These are phyloP conservation scores for Apiotrichum gracile DNA, from an alignment of 1,284 basidiomycete genomes.

Conservation along the genomic window DNA sequence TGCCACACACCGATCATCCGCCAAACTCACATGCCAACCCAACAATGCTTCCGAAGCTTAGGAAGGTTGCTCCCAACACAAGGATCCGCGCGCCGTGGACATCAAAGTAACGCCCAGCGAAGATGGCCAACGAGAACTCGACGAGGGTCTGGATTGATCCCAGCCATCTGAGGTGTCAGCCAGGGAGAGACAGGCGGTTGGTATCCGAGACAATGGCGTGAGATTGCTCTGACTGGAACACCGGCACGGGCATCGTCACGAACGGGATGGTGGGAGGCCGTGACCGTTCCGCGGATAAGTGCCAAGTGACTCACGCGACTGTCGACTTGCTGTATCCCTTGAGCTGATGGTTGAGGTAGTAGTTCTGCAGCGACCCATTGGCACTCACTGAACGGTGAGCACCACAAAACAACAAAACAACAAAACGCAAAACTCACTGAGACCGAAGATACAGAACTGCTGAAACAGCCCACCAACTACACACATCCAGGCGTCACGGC, in stretches of 20 bases:
- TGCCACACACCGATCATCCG: too few relatives aligned
- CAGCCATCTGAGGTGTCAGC: slow-evolving; percentile 30
- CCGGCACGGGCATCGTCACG: too few relatives aligned
- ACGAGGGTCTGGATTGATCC: slow-evolving; percentile 34
- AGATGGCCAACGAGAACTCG: slow-evolving; percentile 30
- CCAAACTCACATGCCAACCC: slow-evolving; percentile 37
- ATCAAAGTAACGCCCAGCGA: slow-evolving; percentile 42
- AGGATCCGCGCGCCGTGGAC: slow-evolving; percentile 33
- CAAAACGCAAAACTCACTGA: slow-evolving; percentile 34
- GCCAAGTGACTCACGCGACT: slow-evolving; percentile 30
- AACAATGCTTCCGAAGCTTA: slow-evolving; percentile 27
- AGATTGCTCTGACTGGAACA: too few relatives aligned
- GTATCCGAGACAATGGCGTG: too few relatives aligned
- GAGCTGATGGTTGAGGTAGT: slow-evolving; percentile 39
- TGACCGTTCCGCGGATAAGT: not conserved
- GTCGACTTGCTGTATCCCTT: slow-evolving; percentile 27
- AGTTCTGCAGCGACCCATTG: slow-evolving; percentile 37
- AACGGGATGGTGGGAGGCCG: not conserved
- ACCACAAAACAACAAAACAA: not conserved
- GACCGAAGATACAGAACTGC: slow-evolving; percentile 40
- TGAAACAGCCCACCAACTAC: slow-evolving; percentile 34
- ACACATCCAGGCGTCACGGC: slow-evolving; percentile 39
- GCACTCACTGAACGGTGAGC: slow-evolving; percentile 26
- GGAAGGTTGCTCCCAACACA: slow-evolving; percentile 23
- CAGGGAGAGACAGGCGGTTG: not conserved